Evolutionary conservation across 2,329 filamentous ascomycete genomes (phyloP).

Genomic region (Penicillium polonicum): DNA sequence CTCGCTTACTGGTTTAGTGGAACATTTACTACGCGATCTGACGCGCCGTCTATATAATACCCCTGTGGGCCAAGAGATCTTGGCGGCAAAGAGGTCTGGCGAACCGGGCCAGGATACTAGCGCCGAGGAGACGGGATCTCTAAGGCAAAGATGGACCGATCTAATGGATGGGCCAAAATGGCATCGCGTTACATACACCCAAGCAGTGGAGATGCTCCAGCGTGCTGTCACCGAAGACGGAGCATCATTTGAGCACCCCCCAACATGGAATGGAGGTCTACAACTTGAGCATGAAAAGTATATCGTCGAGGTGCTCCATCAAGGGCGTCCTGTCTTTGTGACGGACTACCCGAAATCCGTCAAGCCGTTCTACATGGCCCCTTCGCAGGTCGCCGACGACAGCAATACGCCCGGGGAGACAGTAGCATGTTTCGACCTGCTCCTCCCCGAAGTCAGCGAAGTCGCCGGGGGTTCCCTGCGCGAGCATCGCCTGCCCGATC

Average conservation of each 20-base stretch:
- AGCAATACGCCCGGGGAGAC: constrained; percentile 47
- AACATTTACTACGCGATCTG: constrained; percentile 68
- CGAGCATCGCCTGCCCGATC: constrained; percentile 69
- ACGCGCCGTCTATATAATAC: constrained; percentile 52
- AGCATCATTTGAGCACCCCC: constrained; percentile 63
- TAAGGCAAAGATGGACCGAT: constrained; percentile 70
- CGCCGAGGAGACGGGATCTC: constrained; percentile 37
- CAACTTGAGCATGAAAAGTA: constrained; percentile 92
- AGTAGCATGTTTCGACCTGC: constrained; percentile 85
- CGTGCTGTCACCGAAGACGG: constrained; percentile 52
- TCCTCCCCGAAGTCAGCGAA: constrained; percentile 83
- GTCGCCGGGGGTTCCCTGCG: constrained; percentile 86
- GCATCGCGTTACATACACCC: constrained; percentile 79
- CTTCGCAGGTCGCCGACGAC: constrained; percentile 39
- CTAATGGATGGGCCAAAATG: constrained; percentile 59
- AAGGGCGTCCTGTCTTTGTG: constrained; percentile 74
- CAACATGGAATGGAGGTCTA: constrained; percentile 70
- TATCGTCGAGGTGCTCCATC: constrained; percentile 67
- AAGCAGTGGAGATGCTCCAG: constrained; percentile 70
- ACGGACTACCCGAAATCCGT: constrained; percentile 85
- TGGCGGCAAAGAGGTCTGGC: constrained; percentile 45
- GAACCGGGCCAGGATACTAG: constrained; percentile 43
- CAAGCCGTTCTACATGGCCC: constrained; percentile 90
- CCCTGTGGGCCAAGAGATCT: constrained; percentile 55
- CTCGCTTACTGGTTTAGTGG: constrained; percentile 74